Percentiles rank a stretch among this genome's conserved stretches.
phyloP scores from a whole-genome alignment of 306 rosid species.

The Quercus berberidifolia region DNA sequence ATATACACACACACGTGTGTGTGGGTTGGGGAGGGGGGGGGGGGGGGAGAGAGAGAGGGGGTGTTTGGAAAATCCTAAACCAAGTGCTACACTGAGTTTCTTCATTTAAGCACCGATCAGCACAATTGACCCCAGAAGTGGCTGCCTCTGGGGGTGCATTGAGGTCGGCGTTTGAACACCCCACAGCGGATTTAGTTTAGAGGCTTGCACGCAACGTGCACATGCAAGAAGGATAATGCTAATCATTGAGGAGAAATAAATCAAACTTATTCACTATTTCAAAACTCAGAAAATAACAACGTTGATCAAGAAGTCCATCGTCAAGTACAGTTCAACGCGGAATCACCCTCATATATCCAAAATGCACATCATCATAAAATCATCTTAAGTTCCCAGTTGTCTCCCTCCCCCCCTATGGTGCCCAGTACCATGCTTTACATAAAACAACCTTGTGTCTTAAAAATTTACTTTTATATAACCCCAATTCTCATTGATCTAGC shows the following conservation, averaged over 20 bases:
- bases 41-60: too few relatives aligned
- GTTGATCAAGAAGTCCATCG: background rate
- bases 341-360: background rate
- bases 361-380: constrained; percentile 13
- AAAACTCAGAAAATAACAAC: constrained; percentile 1
- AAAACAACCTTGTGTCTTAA: constrained; percentile 8
- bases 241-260: background rate
- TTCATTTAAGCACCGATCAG: too few relatives aligned
- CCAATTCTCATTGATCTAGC: constrained; percentile 26
- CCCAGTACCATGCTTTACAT: constrained; percentile 33
- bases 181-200: background rate
- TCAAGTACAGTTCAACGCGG: background rate
- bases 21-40: too few relatives aligned
- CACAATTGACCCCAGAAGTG: too few relatives aligned
- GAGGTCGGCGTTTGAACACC: too few relatives aligned
- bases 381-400: constrained; percentile 14
- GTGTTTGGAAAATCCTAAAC: too few relatives aligned
- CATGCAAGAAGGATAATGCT: background rate
- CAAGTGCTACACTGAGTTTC: too few relatives aligned
- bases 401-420: background rate
- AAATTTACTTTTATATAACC: constrained; percentile 11
- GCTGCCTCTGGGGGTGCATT: too few relatives aligned
- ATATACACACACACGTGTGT: too few relatives aligned
- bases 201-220: background rate
- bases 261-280: constrained; percentile 8